A percentile compares a stretch with the other conserved stretches of the same genome.
Conservation (phyloP, 2,329 filamentous ascomycete species). For the Pyrenophora tritici-repentis region DNA sequence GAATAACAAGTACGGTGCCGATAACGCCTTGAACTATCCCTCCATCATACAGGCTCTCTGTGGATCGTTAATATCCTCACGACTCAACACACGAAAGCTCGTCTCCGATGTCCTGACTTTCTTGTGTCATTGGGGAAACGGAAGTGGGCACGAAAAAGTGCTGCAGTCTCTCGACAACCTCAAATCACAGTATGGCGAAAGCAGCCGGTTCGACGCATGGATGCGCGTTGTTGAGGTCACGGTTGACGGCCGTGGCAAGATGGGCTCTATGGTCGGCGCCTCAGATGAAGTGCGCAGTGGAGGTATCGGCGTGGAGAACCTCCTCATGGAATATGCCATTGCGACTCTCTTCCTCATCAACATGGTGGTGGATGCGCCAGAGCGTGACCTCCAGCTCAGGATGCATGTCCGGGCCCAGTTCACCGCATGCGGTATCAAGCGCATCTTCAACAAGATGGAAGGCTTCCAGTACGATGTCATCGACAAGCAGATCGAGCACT, state of each 20-base stretch:
- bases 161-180: slow-evolving; percentile 91
- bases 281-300: slow-evolving; percentile 95
- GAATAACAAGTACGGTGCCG: slow-evolving; percentile 99
- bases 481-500: slow-evolving; percentile 96
- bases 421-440: slow-evolving; percentile 91
- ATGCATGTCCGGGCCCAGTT: slow-evolving; percentile 96
- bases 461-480: slow-evolving; percentile 97
- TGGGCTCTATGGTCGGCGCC: slow-evolving; percentile 95
- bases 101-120: slow-evolving; percentile 97
- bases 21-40: slow-evolving; percentile 89
- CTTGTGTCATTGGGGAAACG: slow-evolving; percentile 89
- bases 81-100: slow-evolving; percentile 88
- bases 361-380: slow-evolving; percentile 91
- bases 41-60: slow-evolving; percentile 87
- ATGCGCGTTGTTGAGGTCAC: slow-evolving; percentile 98
- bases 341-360: slow-evolving; percentile 94
- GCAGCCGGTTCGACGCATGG: slow-evolving; percentile 96
- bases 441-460: slow-evolving; percentile 95
- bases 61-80: slow-evolving; percentile 83
- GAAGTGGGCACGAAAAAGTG: slow-evolving; percentile 88
- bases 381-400: slow-evolving; percentile 85
- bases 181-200: slow-evolving; percentile 85
- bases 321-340: slow-evolving; percentile 98
- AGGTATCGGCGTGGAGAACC: slow-evolving; percentile 97
- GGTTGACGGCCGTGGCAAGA: slow-evolving; percentile 94